Evolutionary conservation across 1,139 yeast genomes (phyloP).

Genomic region (Taphrina flavorubra): DNA sequence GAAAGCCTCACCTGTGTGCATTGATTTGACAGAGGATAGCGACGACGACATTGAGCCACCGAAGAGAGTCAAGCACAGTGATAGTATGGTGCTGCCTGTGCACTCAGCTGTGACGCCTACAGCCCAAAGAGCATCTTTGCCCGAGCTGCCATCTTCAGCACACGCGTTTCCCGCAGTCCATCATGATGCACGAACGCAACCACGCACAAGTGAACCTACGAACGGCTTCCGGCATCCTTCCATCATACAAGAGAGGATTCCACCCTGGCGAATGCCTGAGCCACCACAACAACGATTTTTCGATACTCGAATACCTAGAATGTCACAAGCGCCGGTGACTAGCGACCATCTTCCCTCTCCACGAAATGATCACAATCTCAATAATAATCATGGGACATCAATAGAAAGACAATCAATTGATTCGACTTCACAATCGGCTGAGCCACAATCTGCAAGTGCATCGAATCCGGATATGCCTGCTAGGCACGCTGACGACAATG

Average conservation of each 20-base stretch:
- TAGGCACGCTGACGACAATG: not conserved
- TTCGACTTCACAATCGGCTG: not conserved
- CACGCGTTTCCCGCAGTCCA: not conserved
- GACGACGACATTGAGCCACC: slow-evolving; percentile 20
- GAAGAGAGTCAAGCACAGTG: slow-evolving; percentile 17
- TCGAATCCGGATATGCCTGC: not conserved
- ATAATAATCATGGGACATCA: not conserved
- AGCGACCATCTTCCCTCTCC: not conserved
- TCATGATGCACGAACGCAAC: not conserved
- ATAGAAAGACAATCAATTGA: not conserved
- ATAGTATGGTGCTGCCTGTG: slow-evolving; percentile 8
- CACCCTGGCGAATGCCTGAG: not conserved
- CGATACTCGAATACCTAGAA: not conserved
- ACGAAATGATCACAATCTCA: not conserved
- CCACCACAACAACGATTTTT: not conserved
- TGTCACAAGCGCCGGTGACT: not conserved
- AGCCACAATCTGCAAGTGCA: not conserved
- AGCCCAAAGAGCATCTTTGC: not conserved
- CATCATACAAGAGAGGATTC: not conserved
- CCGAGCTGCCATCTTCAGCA: slow-evolving; percentile 4
- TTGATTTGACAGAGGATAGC: slow-evolving; percentile 29
- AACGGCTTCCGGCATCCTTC: slow-evolving; percentile 1
- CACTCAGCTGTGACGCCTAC: not conserved
- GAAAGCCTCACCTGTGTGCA: slow-evolving; percentile 17
- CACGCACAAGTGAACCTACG: slow-evolving; percentile 9